phyloP scores from a whole-genome alignment of 1,139 yeast genomes.

The Groenewaldozyma auringiensis region DNA sequence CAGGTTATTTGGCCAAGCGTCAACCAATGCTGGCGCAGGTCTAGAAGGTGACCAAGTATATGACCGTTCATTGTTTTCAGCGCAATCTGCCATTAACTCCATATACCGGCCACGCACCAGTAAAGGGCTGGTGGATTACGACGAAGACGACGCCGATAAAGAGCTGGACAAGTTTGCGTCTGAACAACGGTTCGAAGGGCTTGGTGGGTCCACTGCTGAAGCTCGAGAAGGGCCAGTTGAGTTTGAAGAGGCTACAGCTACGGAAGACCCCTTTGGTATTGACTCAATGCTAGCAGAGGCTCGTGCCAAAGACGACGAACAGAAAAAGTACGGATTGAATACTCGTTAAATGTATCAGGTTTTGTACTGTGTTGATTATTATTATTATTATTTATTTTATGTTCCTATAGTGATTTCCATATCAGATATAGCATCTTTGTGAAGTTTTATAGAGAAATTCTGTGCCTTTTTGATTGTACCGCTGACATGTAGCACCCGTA shows the following conservation, averaged over 20 bases:
- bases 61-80: slow-evolving; percentile 48
- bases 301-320: slow-evolving; percentile 11
- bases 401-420: neutral
- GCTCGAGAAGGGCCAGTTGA: slow-evolving; percentile 42
- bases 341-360: neutral
- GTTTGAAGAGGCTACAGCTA: slow-evolving; percentile 34
- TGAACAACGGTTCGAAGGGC: slow-evolving; percentile 33
- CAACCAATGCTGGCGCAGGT: slow-evolving; percentile 25
- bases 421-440: slow-evolving; percentile 26
- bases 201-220: slow-evolving; percentile 23
- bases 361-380: neutral
- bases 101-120: slow-evolving; percentile 38
- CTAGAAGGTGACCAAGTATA: slow-evolving; percentile 41
- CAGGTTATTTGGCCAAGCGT: slow-evolving; percentile 43
- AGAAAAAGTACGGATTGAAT: slow-evolving; percentile 14
- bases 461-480: slow-evolving; percentile 89
- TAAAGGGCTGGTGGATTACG: slow-evolving; percentile 15
- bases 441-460: slow-evolving; percentile 40
- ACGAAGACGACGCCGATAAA: slow-evolving; percentile 26
- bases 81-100: slow-evolving; percentile 43
- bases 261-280: slow-evolving; percentile 18
- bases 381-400: slow-evolving; percentile 1
- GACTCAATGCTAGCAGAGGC: slow-evolving; percentile 23
- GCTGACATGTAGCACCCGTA: slow-evolving; percentile 63
- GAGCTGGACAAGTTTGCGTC: slow-evolving; percentile 27